A percentile compares a stretch with the other conserved stretches of the same genome.
Conservation (phyloP, 2,329 filamentous ascomycete species). For the Sporothrix humicola region DNA sequence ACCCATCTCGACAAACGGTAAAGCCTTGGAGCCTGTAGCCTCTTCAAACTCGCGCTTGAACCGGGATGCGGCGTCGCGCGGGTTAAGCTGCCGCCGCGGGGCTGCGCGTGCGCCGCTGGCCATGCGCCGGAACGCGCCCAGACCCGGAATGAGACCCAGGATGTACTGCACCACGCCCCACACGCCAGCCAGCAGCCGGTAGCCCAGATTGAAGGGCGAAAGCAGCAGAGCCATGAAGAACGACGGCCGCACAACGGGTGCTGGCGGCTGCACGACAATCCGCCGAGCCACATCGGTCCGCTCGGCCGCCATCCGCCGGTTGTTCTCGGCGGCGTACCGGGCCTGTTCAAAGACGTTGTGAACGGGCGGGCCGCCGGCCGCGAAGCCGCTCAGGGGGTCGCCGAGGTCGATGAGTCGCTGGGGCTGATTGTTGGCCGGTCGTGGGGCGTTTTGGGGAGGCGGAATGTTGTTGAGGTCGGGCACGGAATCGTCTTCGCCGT, state of each 20-base stretch:
- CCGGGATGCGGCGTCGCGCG: slow-evolving; percentile 83
- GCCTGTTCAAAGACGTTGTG: slow-evolving; percentile 25
- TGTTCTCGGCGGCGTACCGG: background rate
- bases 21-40: slow-evolving; percentile 74
- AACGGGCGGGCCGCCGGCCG: slow-evolving; percentile 39
- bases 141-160: slow-evolving; percentile 78
- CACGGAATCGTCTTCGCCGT: slow-evolving; percentile 67
- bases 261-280: slow-evolving; percentile 77
- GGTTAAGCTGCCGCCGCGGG: slow-evolving; percentile 72
- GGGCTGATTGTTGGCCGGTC: slow-evolving; percentile 67
- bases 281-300: slow-evolving; percentile 75
- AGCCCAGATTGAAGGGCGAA: slow-evolving; percentile 79
- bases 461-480: slow-evolving; percentile 67
- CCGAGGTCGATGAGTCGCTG: slow-evolving; percentile 7
- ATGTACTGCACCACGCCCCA: slow-evolving; percentile 78
- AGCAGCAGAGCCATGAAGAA: slow-evolving; percentile 79
- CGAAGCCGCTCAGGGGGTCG: slow-evolving; percentile 32
- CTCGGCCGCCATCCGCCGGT: slow-evolving; percentile 35
- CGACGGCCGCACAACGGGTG: slow-evolving; percentile 68
- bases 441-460: slow-evolving; percentile 39
- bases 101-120: slow-evolving; percentile 52
- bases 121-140: slow-evolving; percentile 57
- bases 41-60: slow-evolving; percentile 96
- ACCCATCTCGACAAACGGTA: slow-evolving; percentile 85
- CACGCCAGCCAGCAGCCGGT: slow-evolving; percentile 69